Evolutionary conservation across 208 protist genomes (phyloP), one percentile per base, ranked within the genome.

Genomic region (Crithidia brevicula): DNA sequence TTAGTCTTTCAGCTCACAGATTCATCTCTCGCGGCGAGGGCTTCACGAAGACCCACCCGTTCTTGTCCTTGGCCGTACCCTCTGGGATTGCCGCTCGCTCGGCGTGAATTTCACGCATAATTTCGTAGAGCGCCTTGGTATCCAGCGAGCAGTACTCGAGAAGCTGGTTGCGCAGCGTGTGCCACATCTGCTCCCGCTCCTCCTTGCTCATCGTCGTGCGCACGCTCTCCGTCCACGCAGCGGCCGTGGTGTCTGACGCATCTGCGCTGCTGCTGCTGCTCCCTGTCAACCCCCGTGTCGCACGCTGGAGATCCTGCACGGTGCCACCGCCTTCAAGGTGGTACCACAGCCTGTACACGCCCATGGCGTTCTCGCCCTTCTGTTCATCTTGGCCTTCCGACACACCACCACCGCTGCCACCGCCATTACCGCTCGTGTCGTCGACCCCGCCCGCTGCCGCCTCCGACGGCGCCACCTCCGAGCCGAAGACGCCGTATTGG

Each of bases 91-190:
- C 66, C 53, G 88, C 82, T 57, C 81, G 74, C 76, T 91, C 88
- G 10, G 69, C 63, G 70, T 87, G 84, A 23, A 96, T 81, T 59
- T 96, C 84, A 25, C 91, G 85, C 88, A 96, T 91, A 49, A 96
- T 92, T 63, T 96, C 91, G 52, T 93, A 96, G 27, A 96, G 50
- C 9, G 80, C 88, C 67, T 84, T 88, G 6, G 91, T 96, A 68
- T 96, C 91, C 13, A 94, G 72, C 18, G 88, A 94, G 79, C 91
- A 96, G 79, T 96, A 96, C 78, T 96, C 85, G n/a, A 96, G 72
- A 13, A 96, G 76, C 71, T 96, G 89, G 36, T 88, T 89, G 42
- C 91, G 88, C 33, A 96, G 79, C 20, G 72, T 85, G 11, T 80
- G 66, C 89, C 91, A 94, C 42, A 86, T 81, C 67, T 72, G 63